These are phyloP conservation scores for Cryptococcus floricola DNA, from an alignment of 1,284 basidiomycete species.

Conservation along the genomic window DNA sequence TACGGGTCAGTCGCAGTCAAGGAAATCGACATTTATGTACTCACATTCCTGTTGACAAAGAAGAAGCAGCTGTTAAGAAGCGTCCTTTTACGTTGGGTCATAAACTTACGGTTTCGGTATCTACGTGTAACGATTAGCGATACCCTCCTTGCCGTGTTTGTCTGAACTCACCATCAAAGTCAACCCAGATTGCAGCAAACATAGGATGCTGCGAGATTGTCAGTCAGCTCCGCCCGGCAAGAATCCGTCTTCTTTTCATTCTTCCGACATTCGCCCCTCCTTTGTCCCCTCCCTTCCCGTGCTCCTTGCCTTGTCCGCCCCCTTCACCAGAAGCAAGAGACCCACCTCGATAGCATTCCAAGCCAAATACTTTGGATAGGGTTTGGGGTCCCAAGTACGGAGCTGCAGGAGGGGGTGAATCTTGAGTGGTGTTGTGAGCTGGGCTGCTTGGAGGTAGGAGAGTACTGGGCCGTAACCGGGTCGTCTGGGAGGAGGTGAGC, in stretches of 20 bases:
- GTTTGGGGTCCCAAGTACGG: constrained; percentile 42
- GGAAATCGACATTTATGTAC: neutral
- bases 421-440: constrained; percentile 38
- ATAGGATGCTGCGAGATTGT: constrained; percentile 34
- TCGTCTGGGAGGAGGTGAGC: constrained; percentile 24
- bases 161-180: constrained; percentile 29
- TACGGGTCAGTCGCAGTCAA: neutral
- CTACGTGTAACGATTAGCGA: constrained; percentile 9
- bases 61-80: neutral
- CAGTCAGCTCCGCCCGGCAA: neutral
- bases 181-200: constrained; percentile 46
- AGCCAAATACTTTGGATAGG: constrained; percentile 40
- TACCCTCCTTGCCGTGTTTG: neutral
- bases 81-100: neutral
- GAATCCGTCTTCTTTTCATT: neutral
- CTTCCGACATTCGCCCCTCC: neutral
- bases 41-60: constrained; percentile 24
- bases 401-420: constrained; percentile 44
- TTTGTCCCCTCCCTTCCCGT: neutral
- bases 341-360: constrained; percentile 43
- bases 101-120: constrained; percentile 36
- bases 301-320: neutral
- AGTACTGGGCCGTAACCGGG: constrained; percentile 46
- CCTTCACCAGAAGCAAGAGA: neutral
- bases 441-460: constrained; percentile 43